Evolutionary conservation across 176 grass and related monocot genomes (phyloP), one percentile per base, ranked within the genome.

Genomic region (Triticum dicoccoides): DNA sequence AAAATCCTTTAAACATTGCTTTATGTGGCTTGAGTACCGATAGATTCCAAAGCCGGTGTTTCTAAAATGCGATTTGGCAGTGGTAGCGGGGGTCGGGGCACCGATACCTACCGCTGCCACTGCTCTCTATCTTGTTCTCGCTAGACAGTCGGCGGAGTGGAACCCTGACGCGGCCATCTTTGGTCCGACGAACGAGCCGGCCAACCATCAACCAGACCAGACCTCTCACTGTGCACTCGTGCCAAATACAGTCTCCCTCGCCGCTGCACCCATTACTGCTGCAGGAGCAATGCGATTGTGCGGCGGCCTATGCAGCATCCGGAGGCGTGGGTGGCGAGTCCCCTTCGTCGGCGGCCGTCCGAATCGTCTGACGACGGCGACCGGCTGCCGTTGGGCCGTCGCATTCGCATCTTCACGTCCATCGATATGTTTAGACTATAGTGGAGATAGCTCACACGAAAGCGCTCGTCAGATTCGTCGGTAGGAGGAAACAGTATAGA

Each of bases 401-500:
- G 51, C 85, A 80, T 8, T 75, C 72, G 44, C 73, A 76, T 52
- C 72, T 10, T 88, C 89, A 32, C 86, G 52, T 70, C 45, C 61
- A 76, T 66, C 49, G 89, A 84, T 51, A 76, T 76, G 89, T 30
- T 77, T 27, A 71, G 35, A 9, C 38, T 13, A 76, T 13, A 76
- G 62, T 85, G 62, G 86, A 76, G 73, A 88, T 70, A 81, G 89
- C 69, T 88, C 69, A 81, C 78, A 80, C 54, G 27, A 62, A 74
- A 79, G 42, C 21, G 58, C 79, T 21, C 9, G 65, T 87, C 80
- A 83, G 49, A 59, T 79, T 56, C 69, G 61, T 83, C 75, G 67
- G 30, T 75, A 66, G 25, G 73, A 23, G 72, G 18, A 79, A 73
- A 35, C 25, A 80, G 34, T 73, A 68, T 75, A 61, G 10, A 74